These are phyloP conservation scores for Stemphylium lycopersici DNA, from an alignment of 2,329 filamentous ascomycete genomes.

Conservation along the genomic window DNA sequence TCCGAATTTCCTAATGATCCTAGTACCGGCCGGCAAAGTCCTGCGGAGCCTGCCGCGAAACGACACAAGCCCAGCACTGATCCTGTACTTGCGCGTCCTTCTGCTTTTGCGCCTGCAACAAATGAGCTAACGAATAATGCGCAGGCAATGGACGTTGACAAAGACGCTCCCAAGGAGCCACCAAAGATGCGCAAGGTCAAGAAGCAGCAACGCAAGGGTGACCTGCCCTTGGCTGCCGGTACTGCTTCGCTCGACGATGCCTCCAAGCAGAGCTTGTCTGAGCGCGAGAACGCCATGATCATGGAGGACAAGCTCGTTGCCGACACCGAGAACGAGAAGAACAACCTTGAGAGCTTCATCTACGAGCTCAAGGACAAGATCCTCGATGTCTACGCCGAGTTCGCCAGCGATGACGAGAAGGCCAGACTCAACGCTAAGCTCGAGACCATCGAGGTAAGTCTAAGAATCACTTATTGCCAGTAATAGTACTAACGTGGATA, in stretches of 20 bases:
- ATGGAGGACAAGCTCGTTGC: constrained; percentile 98
- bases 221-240: constrained; percentile 83
- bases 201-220: constrained; percentile 98
- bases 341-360: constrained; percentile 96
- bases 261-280: constrained; percentile 69
- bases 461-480: not conserved
- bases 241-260: constrained; percentile 78
- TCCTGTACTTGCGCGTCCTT: constrained; percentile 35
- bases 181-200: constrained; percentile 94
- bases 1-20: constrained; percentile 29
- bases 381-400: constrained; percentile 86
- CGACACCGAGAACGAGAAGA: constrained; percentile 99
- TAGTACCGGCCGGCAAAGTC: constrained; percentile 27
- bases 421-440: constrained; percentile 82
- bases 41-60: constrained; percentile 40
- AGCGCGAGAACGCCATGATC: constrained; percentile 89
- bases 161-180: constrained; percentile 54
- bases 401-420: constrained; percentile 92
- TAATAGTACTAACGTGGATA: constrained; percentile 16
- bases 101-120: constrained; percentile 28
- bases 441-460: constrained; percentile 80
- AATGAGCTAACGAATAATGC: constrained; percentile 36
- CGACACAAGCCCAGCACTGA: constrained; percentile 35
- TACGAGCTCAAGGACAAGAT: constrained; percentile 97
- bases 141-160: constrained; percentile 50